Conservation (phyloP, 2,329 filamentous ascomycete genomes). For the Pseudopyricularia javanii region DNA sequence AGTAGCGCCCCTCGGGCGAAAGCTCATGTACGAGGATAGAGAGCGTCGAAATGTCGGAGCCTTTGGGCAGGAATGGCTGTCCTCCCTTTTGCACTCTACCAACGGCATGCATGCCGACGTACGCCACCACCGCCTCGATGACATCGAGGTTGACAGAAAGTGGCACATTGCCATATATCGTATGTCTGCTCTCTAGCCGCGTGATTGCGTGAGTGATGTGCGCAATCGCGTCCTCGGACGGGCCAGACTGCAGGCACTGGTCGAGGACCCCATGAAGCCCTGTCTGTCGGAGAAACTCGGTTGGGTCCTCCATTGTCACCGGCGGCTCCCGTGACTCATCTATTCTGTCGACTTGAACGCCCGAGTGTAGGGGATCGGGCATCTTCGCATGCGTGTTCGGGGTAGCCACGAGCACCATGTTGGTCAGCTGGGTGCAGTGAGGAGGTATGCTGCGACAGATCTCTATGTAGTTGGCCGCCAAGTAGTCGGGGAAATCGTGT, state of each 20-base stretch:
- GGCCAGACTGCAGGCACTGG: constrained; percentile 45
- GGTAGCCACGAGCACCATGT: constrained; percentile 74
- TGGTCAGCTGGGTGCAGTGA: constrained; percentile 78
- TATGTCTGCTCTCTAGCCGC: constrained; percentile 39
- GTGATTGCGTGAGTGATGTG: constrained; percentile 65
- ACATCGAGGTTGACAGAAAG: constrained; percentile 58
- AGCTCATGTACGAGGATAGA: constrained; percentile 67
- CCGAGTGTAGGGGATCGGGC: constrained; percentile 59
- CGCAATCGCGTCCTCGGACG: constrained; percentile 60
- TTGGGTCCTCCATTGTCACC: constrained; percentile 50
- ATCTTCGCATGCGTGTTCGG: constrained; percentile 57
- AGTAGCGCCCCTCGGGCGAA: constrained; percentile 68
- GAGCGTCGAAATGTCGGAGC: constrained; percentile 59
- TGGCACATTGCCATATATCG: constrained; percentile 53
- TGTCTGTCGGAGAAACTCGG: constrained; percentile 36
- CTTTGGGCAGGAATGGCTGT: constrained; percentile 50
- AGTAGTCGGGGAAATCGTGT: constrained; percentile 89
- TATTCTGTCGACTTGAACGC: constrained; percentile 63
- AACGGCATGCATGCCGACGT: constrained; percentile 65
- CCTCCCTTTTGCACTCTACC: constrained; percentile 43
- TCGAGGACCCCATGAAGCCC: constrained; percentile 50
- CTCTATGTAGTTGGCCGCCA: constrained; percentile 74
- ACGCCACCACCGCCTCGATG: constrained; percentile 72
- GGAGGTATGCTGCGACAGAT: constrained; percentile 72
- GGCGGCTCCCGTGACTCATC: constrained; percentile 63